phyloP scores from a whole-genome alignment of 495 filamentous ascomycete species.

The Hypoxylon subgilvum region DNA sequence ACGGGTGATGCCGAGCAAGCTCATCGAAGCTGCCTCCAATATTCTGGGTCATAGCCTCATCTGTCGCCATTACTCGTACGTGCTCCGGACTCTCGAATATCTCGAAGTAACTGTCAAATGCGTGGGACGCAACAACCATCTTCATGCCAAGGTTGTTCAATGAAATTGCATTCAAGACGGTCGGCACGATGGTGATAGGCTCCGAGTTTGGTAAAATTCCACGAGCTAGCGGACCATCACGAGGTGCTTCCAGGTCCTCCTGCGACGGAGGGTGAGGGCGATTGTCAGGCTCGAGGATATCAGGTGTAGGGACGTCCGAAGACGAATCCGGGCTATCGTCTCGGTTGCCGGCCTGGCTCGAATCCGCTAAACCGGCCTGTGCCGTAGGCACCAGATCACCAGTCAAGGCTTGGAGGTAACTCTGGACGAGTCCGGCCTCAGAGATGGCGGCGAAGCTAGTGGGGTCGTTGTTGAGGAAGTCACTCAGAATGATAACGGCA shows the following conservation, averaged over 20 bases:
- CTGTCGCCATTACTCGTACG: slow-evolving; percentile 77
- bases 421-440: slow-evolving; percentile 88
- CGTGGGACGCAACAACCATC: slow-evolving; percentile 82
- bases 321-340: slow-evolving; percentile 47
- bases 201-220: slow-evolving; percentile 85
- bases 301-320: slow-evolving; percentile 46
- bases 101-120: slow-evolving; percentile 85
- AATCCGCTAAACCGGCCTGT: slow-evolving; percentile 44
- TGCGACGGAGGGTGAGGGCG: slow-evolving; percentile 53
- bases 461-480: slow-evolving; percentile 98
- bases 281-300: slow-evolving; percentile 48
- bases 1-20: slow-evolving; percentile 89
- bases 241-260: slow-evolving; percentile 49
- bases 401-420: slow-evolving; percentile 81
- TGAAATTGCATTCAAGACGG: slow-evolving; percentile 91
- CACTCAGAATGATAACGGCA: slow-evolving; percentile 85
- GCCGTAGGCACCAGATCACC: slow-evolving; percentile 55
- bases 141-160: slow-evolving; percentile 87
- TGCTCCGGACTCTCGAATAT: slow-evolving; percentile 93
- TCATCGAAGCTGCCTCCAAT: slow-evolving; percentile 91
- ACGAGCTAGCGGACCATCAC: slow-evolving; percentile 60
- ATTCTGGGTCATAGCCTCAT: slow-evolving; percentile 66
- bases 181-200: slow-evolving; percentile 82
- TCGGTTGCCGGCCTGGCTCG: slow-evolving; percentile 31
- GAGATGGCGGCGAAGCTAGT: slow-evolving; percentile 95